These are phyloP conservation scores for Naganishia vaughanmartiniae DNA, from an alignment of 768 basidiomycete species.

Conservation along the genomic window DNA sequence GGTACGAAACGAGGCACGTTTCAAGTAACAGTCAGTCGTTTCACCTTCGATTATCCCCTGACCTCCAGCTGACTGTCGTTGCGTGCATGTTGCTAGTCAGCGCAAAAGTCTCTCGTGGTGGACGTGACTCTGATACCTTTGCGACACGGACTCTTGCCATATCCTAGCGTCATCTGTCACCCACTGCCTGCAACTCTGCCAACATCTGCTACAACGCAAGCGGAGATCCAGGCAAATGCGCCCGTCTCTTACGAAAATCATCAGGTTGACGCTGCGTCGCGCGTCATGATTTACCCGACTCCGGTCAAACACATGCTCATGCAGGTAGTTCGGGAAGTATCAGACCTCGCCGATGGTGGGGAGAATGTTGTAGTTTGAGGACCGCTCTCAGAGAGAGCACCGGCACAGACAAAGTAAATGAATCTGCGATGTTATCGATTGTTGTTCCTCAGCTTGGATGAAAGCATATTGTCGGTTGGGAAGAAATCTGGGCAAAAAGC, in stretches of 20 bases:
- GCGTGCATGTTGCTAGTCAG: neutral
- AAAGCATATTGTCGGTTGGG: too few species aligned
- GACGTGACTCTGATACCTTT: constrained; percentile 25
- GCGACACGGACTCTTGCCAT: constrained; percentile 27
- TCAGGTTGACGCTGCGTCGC: constrained; percentile 28
- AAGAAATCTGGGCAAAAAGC: too few species aligned
- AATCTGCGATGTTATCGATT: neutral
- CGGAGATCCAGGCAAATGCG: neutral
- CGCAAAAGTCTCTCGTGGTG: constrained; percentile 2
- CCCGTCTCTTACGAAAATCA: constrained; percentile 28
- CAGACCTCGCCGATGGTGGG: neutral
- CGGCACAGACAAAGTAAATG: neutral
- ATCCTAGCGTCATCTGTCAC: constrained; percentile 26
- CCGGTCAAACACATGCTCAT: constrained; percentile 13
- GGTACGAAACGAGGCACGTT: constrained; percentile 29
- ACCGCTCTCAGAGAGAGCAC: neutral
- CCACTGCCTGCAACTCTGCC: constrained; percentile 11
- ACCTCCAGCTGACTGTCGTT: neutral
- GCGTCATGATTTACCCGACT: constrained; percentile 26
- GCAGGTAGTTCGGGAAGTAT: constrained; percentile 23
- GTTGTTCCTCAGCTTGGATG: too few species aligned
- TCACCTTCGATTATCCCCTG: neutral
- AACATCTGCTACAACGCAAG: neutral
- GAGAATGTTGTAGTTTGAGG: constrained; percentile 1
- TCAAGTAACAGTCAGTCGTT: constrained; percentile 20